phyloP scores from a whole-genome alignment of 768 basidiomycete species.

The Tricholoma hemisulphureum region DNA sequence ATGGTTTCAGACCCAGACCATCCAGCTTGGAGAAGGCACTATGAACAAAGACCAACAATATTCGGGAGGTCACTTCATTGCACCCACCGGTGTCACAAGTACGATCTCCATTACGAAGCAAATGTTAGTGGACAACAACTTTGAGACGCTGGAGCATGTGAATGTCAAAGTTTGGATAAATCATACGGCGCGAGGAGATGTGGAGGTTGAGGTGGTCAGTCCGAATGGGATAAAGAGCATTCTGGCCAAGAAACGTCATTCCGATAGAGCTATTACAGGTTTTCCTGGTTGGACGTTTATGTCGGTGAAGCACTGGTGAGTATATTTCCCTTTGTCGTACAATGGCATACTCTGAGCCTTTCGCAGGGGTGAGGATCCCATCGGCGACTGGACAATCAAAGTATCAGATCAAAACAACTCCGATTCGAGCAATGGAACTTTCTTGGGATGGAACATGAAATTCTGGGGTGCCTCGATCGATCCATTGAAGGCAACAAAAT shows the following conservation, averaged over 20 bases:
- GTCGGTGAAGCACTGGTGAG: conserved; percentile 96
- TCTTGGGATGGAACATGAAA: conserved; percentile 90
- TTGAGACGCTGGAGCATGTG: conserved; percentile 89
- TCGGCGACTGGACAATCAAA: conserved; percentile 86
- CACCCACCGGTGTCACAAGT: conserved; percentile 60
- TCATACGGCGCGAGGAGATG: conserved; percentile 85
- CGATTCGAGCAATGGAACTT: conserved; percentile 55
- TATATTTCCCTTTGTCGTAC: conserved; percentile 8
- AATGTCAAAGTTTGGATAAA: conserved; percentile 91
- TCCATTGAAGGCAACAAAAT: conserved; percentile 59
- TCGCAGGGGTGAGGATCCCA: conserved; percentile 85
- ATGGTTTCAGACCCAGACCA: conserved; percentile 76
- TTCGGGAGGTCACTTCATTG: conserved; percentile 66
- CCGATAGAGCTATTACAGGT: conserved; percentile 65
- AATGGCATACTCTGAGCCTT: conserved; percentile 15
- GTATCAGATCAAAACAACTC: conserved; percentile 75
- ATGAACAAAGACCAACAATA: conserved; percentile 54
- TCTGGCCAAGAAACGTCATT: conserved; percentile 66
- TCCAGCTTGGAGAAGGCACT: conserved; percentile 62
- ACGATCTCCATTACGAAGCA: conserved; percentile 64
- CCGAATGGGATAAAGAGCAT: conserved; percentile 86
- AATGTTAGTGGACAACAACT: conserved; percentile 68
- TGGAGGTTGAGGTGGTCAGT: conserved; percentile 86
- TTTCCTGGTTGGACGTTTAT: conserved; percentile 98
- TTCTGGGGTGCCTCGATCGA: conserved; percentile 91